Evolutionary conservation across 257 asterid genomes (phyloP), one percentile per base, ranked within the genome.

Genomic region (Fraxinus pennsylvanica): DNA sequence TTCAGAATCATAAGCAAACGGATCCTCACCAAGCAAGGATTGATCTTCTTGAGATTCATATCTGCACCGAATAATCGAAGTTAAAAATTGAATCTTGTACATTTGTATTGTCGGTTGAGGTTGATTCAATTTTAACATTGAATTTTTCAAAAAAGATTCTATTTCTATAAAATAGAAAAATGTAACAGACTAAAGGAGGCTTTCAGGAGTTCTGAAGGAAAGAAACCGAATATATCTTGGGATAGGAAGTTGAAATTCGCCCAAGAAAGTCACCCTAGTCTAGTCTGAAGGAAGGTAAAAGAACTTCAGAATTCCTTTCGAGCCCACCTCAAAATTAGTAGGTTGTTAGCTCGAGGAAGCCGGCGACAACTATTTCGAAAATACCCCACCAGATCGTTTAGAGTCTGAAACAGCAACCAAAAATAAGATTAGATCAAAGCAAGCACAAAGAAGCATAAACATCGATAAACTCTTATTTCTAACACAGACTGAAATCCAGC

Each of bases 21-120:
- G 78, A 75, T 86, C 90, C 80, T 95, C 97, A 21, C 92, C 99
- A 72, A 95, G 79, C 81, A 93, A 82, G 8, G 99, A 88, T 76
- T 90, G 88, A 86, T 93, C 97, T 75, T 84, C 88, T 84, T 95
- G 99, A 29, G 79, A 87, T 79, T 95, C 99, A 45, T 95, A 95
- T 82, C 99, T 94, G 80, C 22, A 13, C 0, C 61, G 14, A 8
- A 14, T 22, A 52, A 41, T 32, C 30, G n/a, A 67, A 41, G 17
- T 70, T 25, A 2, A 14, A 50, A 29, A 29, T 47, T 12, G 45
- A 9, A 9, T 9, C 45, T 39, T 8, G 1, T 47, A 73, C 50
- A 50, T 39, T 15, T 30, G 33, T 30, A 30, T 30, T 2, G 17
- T 5, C 3, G 7, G 21, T 3, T 47, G n/a, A 12, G 17, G n/a